Evolutionary conservation across 192 early-diverging fungal species (phyloP), one percentile per base, ranked within the genome.

Genomic region (Gryganskiella cystojenkinii): DNA sequence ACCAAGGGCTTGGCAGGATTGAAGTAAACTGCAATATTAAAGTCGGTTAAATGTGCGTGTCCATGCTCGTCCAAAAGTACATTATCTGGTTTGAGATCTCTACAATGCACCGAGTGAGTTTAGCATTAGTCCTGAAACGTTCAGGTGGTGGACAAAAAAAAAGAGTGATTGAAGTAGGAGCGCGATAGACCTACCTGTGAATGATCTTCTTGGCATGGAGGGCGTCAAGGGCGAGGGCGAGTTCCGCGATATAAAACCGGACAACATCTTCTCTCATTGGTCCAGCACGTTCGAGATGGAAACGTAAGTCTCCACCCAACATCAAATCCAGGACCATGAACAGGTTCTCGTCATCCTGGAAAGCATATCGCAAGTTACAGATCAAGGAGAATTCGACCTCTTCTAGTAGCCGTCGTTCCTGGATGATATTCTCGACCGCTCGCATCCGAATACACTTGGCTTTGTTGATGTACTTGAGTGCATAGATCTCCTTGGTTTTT

Each of bases 391-490:
- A 91, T 30, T 95, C 88, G 40, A 98, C 90, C 34, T 92, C 89
- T 71, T 98, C 95, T 0, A 99, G 84, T 53, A 98, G 83, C 13
- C 89, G 84, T 27, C 97, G 88, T 83, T 98, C 97, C 34, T 93
- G 90, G 55, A 98, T 89, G 33, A 97, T 93, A 75, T 98, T 96
- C 27, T 95, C 87, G 8, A 96, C 89, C 0, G 96, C 92, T 31
- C 88, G 84, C 90, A 92, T 94, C 53, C 87, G 80, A 34, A 98
- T 96, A 66, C 95, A 97, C 68, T 93, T 89, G 2, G 82, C 87
- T 86, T 98, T 98, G 85, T 93, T 95, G 84, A 98, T 98, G 84
- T 97, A 97, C 71, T 98, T 98, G 50, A 98, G 87, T 9, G 97
- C 97, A 56, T 92, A 98, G 47, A 93, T 84, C 40, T 88, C 80